phyloP scores from a whole-genome alignment of 2,329 filamentous ascomycete genomes.

The Pleoardoris graminearum region DNA sequence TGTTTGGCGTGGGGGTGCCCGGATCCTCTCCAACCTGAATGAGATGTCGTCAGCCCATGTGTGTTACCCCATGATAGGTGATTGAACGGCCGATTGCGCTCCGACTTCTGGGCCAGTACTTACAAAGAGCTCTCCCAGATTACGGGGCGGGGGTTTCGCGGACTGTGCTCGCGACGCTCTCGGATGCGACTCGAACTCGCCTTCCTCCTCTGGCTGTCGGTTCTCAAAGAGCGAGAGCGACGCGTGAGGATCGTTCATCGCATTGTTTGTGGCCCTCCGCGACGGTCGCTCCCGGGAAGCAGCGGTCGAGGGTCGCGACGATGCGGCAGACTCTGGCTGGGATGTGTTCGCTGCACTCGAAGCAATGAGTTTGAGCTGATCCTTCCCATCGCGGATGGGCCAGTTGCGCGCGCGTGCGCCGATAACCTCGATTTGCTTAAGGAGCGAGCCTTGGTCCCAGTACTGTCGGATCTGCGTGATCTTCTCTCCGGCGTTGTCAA shows the following conservation, averaged over 20 bases:
- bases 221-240: slow-evolving; percentile 75
- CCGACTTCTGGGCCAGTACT: not conserved
- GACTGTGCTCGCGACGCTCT: slow-evolving; percentile 65
- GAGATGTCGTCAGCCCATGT: not conserved
- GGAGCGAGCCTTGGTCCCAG: slow-evolving; percentile 92
- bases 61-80: too few relatives aligned
- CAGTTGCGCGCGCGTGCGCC: slow-evolving; percentile 88
- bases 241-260: slow-evolving; percentile 58
- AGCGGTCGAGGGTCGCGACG: slow-evolving; percentile 41
- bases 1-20: slow-evolving; percentile 40
- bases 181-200: slow-evolving; percentile 52
- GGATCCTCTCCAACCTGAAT: slow-evolving; percentile 47
- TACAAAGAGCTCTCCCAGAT: slow-evolving; percentile 71
- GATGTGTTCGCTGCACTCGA: slow-evolving; percentile 55
- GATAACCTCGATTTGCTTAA: slow-evolving; percentile 94
- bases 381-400: slow-evolving; percentile 86
- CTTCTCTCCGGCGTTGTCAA: slow-evolving; percentile 69
- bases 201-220: slow-evolving; percentile 63
- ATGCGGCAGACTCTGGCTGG: slow-evolving; percentile 32
- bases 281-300: slow-evolving; percentile 40
- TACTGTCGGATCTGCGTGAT: slow-evolving; percentile 86
- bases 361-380: slow-evolving; percentile 78
- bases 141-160: slow-evolving; percentile 69
- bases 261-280: slow-evolving; percentile 39
- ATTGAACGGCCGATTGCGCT: not conserved